phyloP scores from a whole-genome alignment of 495 filamentous ascomycete species.

The Penicillium odoratum region DNA sequence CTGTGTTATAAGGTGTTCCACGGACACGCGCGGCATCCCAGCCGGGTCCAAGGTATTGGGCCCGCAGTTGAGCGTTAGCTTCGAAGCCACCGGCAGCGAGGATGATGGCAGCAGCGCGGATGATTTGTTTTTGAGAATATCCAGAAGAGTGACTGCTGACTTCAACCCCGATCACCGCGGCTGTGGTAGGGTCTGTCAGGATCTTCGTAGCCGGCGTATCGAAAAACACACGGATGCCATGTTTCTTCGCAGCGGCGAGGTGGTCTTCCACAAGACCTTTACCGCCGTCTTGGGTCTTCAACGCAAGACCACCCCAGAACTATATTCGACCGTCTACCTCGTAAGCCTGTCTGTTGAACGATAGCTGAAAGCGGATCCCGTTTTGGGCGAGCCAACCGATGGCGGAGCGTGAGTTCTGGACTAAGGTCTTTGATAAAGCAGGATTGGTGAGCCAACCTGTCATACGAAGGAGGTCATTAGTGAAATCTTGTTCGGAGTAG shows the following conservation, averaged over 20 bases:
- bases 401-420: conserved; percentile 45
- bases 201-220: conserved; percentile 44
- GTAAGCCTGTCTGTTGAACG: conserved; percentile 63
- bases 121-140: conserved; percentile 5
- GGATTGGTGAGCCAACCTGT: conserved; percentile 48
- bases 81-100: conserved; percentile 64
- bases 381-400: conserved; percentile 56
- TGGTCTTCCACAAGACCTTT: conserved; percentile 56
- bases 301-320: conserved; percentile 61
- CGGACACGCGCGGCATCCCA: conserved; percentile 63
- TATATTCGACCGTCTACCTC: conserved; percentile 53
- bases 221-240: conserved; percentile 45
- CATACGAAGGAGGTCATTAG: conserved; percentile 49
- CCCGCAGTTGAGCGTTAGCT: conserved; percentile 52
- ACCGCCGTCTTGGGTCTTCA: conserved; percentile 58
- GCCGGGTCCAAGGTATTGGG: conserved; percentile 57
- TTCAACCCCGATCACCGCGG: conserved; percentile 30
- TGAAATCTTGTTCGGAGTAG: conserved; percentile 49
- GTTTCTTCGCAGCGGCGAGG: conserved; percentile 36
- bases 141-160: conserved; percentile 1
- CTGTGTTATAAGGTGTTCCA: conserved; percentile 62
- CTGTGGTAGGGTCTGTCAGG: conserved; percentile 33
- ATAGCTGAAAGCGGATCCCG: conserved; percentile 56
- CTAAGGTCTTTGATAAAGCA: conserved; percentile 40
- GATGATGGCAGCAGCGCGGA: conserved; percentile 46